Evolutionary conservation across 768 basidiomycete genomes (phyloP), one percentile per base, ranked within the genome.

Genomic region (Imleria badia): DNA sequence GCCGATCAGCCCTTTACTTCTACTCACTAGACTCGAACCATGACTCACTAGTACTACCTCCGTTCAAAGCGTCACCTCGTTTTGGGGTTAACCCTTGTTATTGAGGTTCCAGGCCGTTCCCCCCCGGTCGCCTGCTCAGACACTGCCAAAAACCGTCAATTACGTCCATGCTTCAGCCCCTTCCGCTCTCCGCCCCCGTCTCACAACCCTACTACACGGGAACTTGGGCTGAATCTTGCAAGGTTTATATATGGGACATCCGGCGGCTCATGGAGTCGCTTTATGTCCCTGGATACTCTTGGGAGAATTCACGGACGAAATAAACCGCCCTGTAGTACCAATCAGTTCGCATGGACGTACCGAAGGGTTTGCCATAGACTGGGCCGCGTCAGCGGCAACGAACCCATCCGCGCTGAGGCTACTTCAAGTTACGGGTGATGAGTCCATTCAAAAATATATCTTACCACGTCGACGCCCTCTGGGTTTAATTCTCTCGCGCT

Each of bases 351-450:
- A 99, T 76, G 91, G 92, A 13, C 78, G 79, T 34, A 80, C 85
- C 17, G 97, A 99, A 72, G 97, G 97, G 5, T 99, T 95, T 67
- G 97, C 97, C 1, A 85, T 99, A 83, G 97, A 97, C 69, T 99
- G 97, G 97, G 85, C 86, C 20, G 81, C 89, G 8, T 89, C 91
- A 23, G 81, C 83, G 7, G 69, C 72, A 15, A 68, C 75, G 26
- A 75, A 72, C 52, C 73, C 86, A 20, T 82, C 86, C 29, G 85
- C 82, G 13, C 78, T 88, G 39, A 84, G 94, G 15, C 79, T 99
- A 9, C 77, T n/a, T n/a, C n/a, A n/a, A n/a, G n/a, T 99, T 44
- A 93, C 94, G 0, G 97, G 97, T 33, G 97, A 99, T 70, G n/a
- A n/a, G 75, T 92, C 45, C 83, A 91, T 61, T 84, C 87, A 40